phyloP scores from a whole-genome alignment of 305 asterid species.

The Ajuga reptans region DNA sequence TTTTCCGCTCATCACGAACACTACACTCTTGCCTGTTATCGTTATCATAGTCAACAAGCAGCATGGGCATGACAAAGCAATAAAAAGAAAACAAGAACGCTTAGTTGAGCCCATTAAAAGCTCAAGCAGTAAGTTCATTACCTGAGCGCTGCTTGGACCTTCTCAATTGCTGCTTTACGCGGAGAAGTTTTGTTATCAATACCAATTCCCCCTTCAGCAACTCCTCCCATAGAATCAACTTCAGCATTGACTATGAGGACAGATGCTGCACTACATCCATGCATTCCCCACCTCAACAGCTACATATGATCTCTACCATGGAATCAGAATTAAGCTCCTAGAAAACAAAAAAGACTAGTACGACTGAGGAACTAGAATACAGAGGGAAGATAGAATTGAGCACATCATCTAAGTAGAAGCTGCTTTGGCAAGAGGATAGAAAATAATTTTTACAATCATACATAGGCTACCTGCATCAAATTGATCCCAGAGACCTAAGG shows the following conservation, averaged over 20 bases:
- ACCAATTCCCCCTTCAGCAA: constrained; percentile 73
- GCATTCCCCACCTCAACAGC: constrained; percentile 54
- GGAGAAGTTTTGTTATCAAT: constrained; percentile 64
- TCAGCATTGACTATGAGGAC: constrained; percentile 62
- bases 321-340: constrained; percentile 30
- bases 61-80: constrained; percentile 8
- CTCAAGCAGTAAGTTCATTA: constrained; percentile 30
- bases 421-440: neutral
- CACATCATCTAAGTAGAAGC: constrained; percentile 9
- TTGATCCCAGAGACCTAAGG: constrained; percentile 1
- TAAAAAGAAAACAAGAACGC: constrained; percentile 8
- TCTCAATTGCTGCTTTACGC: constrained; percentile 53
- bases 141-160: constrained; percentile 86
- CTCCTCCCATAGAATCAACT: constrained; percentile 94
- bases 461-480: neutral
- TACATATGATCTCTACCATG: constrained; percentile 37
- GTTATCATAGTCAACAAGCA: constrained; percentile 21
- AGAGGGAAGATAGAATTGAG: constrained; percentile 8
- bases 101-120: constrained; percentile 1
- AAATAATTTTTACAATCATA: neutral
- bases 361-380: constrained; percentile 7
- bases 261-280: constrained; percentile 63
- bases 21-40: constrained; percentile 69
- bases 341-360: constrained; percentile 12
- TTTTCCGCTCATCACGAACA: constrained; percentile 70